phyloP scores from a whole-genome alignment of 2,329 filamentous ascomycete genomes.

The Colletotrichum neosansevieriae region DNA sequence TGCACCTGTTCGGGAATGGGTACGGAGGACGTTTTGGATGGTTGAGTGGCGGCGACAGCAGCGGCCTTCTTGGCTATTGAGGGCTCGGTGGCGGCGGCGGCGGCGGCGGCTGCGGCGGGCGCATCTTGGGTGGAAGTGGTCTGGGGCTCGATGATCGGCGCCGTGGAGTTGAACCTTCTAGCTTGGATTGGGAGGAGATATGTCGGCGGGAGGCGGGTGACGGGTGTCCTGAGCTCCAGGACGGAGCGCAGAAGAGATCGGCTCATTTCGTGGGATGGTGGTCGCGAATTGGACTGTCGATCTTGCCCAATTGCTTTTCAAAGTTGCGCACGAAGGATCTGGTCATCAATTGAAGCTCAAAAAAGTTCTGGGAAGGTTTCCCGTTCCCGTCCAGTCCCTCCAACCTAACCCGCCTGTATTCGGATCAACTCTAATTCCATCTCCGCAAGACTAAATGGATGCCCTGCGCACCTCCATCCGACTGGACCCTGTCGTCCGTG shows the following conservation, averaged over 20 bases:
- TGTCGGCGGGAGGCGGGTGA: constrained; percentile 52
- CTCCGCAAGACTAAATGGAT: not conserved
- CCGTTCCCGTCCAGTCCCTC: not conserved
- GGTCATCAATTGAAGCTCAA: constrained; percentile 15
- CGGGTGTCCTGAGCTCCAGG: constrained; percentile 67
- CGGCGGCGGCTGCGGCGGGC: constrained; percentile 39
- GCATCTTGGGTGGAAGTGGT: constrained; percentile 31
- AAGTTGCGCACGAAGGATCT: constrained; percentile 9
- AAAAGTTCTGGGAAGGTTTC: constrained; percentile 36
- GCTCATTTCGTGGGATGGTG: constrained; percentile 57
- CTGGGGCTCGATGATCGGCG: constrained; percentile 60
- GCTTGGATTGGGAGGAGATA: constrained; percentile 45
- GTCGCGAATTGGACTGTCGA: constrained; percentile 6
- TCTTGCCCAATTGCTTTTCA: constrained; percentile 10
- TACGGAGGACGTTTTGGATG: not conserved
- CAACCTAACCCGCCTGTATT: not conserved
- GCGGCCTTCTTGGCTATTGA: constrained; percentile 30
- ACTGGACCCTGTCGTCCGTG: not conserved
- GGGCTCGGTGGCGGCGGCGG: constrained; percentile 32
- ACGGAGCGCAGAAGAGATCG: constrained; percentile 73
- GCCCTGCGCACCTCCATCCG: too few relatives aligned
- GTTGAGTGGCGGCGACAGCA: constrained; percentile 4
- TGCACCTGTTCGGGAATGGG: constrained; percentile 68
- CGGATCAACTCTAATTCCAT: constrained; percentile 25
- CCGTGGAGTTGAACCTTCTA: constrained; percentile 61